Evolutionary conservation across 805 yeast species (phyloP).

Genomic region (Nakazawaea wyomingensis): DNA sequence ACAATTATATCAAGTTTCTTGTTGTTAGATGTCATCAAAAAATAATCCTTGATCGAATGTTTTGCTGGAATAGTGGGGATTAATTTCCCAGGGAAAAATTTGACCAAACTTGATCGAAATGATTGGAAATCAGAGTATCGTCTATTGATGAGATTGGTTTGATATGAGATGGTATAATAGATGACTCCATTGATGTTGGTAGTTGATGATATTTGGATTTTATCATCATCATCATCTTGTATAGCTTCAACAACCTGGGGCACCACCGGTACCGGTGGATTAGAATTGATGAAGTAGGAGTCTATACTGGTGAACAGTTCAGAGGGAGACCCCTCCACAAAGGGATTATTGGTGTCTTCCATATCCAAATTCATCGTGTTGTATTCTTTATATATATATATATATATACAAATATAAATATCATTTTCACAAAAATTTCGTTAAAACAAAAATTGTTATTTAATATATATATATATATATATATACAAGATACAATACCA

Average conservation of each 20-base stretch:
- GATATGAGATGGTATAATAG: not conserved
- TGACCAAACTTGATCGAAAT: conserved; percentile 61
- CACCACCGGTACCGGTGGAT: no score
- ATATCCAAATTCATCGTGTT: conserved; percentile 23
- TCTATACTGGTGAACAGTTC: conserved; percentile 8
- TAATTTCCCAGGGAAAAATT: conserved; percentile 77
- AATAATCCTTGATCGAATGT: conserved; percentile 46
- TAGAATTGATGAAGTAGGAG: conserved; percentile 10
- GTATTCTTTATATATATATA: no score
- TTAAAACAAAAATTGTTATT: no score
- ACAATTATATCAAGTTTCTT: conserved; percentile 30
- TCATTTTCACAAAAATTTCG: no score
- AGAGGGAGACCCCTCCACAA: conserved; percentile 17
- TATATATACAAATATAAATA: no score
- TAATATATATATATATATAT: no score
- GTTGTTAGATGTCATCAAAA: conserved; percentile 29
- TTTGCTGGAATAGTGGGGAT: conserved; percentile 96
- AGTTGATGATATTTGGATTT: conserved; percentile 6
- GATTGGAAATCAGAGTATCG: conserved; percentile 91
- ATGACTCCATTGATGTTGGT: conserved; percentile 4
- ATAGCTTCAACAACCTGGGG: not conserved
- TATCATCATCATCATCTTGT: not conserved
- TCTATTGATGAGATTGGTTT: conserved; percentile 39
- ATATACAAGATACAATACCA: not conserved
- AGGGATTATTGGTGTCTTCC: conserved; percentile 33